Conservation (phyloP, 164 flowering plant genomes). For the Kingdonia uniflora region DNA sequence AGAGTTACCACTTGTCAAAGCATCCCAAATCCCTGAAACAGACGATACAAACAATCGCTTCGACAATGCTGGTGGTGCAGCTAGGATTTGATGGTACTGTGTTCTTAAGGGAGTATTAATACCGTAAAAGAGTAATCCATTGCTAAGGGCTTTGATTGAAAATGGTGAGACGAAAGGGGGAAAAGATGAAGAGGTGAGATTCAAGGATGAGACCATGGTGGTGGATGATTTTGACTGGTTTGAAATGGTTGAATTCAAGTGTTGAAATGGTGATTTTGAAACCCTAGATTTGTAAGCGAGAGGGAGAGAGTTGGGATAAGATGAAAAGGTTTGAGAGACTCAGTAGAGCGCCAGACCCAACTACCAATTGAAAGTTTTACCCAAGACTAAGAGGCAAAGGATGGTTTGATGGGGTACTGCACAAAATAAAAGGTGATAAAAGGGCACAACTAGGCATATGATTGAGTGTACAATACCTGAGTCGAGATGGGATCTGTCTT, state of each 20-base stretch:
- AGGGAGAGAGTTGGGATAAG: background rate
- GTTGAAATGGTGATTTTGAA: background rate
- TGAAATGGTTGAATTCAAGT: background rate
- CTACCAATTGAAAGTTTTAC: no score
- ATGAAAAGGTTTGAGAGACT: no score
- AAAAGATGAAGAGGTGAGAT: constrained; percentile 10
- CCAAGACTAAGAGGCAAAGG: no score
- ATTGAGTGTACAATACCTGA: no score
- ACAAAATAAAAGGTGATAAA: no score
- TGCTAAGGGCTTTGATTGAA: constrained; percentile 10
- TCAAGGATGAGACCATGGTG: constrained; percentile 8
- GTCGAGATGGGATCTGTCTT: no score
- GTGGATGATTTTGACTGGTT: background rate
- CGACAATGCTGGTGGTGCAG: constrained; percentile 16
- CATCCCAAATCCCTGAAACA: constrained; percentile 74
- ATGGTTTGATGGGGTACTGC: no score
- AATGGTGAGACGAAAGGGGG: constrained; percentile 9
- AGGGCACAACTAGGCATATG: no score
- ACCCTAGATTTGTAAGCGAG: background rate
- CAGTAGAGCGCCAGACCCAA: no score
- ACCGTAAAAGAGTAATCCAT: constrained; percentile 11
- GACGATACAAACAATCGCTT: constrained; percentile 51
- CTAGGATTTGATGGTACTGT: constrained; percentile 13
- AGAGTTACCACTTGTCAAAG: constrained; percentile 54
- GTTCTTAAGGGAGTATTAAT: constrained; percentile 8